Evolutionary conservation across 106 monocot species (phyloP).

Genomic region (Cymbidium sinense): DNA sequence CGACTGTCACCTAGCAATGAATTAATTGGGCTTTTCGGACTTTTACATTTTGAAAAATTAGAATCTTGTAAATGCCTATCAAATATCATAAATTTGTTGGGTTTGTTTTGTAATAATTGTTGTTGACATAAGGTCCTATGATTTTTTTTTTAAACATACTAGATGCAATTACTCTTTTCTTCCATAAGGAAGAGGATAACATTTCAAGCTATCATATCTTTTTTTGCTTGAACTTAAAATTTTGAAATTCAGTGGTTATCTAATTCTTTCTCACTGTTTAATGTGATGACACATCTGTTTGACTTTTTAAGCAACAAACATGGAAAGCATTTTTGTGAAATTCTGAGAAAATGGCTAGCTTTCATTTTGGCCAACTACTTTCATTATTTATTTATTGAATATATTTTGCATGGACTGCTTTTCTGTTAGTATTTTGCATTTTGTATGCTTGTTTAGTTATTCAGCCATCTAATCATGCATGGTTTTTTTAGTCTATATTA

Average conservation of each 20-base stretch:
- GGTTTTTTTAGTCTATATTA: not conserved
- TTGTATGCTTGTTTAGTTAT: not conserved
- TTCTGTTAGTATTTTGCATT: not conserved
- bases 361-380: not conserved
- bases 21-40: too few species aligned
- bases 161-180: not conserved
- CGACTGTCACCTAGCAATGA: too few species aligned
- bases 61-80: too few species aligned
- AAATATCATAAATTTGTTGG: too few species aligned
- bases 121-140: too few species aligned
- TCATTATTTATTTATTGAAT: not conserved
- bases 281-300: not conserved
- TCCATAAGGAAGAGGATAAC: not conserved
- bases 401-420: not conserved
- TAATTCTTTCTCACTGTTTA: not conserved
- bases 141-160: not conserved
- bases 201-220: not conserved
- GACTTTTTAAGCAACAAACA: not conserved
- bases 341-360: not conserved
- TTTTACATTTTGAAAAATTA: too few species aligned
- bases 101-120: too few species aligned
- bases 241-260: not conserved
- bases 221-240: not conserved
- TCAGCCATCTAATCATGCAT: not conserved
- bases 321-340: conserved; percentile 1